Percentiles rank a stretch among this genome's conserved stretches.
These are phyloP conservation scores for Fusarium sp. DNA, from an alignment of 2,329 filamentous ascomycete species.

Conservation along the genomic window DNA sequence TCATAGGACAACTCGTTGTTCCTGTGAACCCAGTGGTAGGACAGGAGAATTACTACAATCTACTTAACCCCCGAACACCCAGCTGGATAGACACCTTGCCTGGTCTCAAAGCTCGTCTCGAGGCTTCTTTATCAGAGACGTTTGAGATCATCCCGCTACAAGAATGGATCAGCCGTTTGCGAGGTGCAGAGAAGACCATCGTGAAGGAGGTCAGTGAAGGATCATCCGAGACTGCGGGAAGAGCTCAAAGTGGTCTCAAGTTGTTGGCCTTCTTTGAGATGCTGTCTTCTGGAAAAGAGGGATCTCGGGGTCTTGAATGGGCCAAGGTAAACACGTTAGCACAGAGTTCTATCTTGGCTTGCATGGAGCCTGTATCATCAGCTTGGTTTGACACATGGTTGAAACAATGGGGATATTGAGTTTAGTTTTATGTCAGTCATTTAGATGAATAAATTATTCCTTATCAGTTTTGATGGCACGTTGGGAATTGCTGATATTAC, in stretches of 20 bases:
- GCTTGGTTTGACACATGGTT: background rate
- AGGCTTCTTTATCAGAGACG: fast-evolving
- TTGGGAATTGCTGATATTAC: too few relatives aligned
- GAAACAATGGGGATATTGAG: background rate
- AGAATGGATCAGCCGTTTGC: background rate
- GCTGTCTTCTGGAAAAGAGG: fast-evolving
- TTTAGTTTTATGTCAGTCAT: background rate
- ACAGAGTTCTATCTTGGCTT: background rate
- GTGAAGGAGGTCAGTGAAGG: background rate
- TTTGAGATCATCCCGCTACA: background rate
- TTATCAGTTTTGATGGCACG: too few relatives aligned
- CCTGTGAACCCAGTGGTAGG: background rate
- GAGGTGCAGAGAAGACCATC: background rate
- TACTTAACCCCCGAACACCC: background rate
- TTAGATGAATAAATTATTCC: background rate
- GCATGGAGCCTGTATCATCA: background rate
- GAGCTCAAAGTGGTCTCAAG: background rate
- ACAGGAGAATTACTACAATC: background rate
- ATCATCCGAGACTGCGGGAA: background rate
- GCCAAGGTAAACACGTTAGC: background rate
- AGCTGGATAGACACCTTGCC: background rate
- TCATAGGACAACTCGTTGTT: background rate
- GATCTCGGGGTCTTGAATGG: background rate
- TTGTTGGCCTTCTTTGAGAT: background rate
- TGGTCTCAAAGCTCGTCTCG: background rate